phyloP scores from a whole-genome alignment of 768 basidiomycete species.

The Lyophyllum semitale region DNA sequence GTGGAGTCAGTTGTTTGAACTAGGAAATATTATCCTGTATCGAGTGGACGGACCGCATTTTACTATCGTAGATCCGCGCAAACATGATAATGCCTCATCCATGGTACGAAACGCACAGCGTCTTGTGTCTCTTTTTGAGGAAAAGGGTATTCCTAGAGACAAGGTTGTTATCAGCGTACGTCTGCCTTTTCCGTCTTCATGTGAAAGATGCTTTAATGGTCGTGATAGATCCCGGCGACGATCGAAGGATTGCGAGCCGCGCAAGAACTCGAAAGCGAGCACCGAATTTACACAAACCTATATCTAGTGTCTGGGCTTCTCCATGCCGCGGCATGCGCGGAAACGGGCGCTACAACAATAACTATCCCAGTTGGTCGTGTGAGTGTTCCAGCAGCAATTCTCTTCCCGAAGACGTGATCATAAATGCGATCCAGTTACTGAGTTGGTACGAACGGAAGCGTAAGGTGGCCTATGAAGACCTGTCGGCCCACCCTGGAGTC shows the following conservation, averaged over 20 bases:
- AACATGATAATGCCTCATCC: conserved; percentile 31
- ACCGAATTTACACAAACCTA: conserved; percentile 52
- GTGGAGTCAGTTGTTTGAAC: conserved; percentile 47
- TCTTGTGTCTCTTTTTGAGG: conserved; percentile 41
- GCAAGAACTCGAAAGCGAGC: conserved; percentile 32
- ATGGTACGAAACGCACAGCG: conserved; percentile 46
- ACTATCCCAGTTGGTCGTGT: conserved; percentile 54
- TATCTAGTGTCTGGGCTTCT: conserved; percentile 51
- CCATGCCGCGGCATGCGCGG: conserved; percentile 58
- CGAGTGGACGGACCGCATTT: conserved; percentile 49
- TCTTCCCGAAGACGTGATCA: neutral
- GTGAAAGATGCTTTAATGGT: neutral
- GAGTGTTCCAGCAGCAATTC: conserved; percentile 22
- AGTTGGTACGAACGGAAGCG: conserved; percentile 40
- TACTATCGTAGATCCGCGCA: conserved; percentile 52
- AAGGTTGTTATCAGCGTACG: conserved; percentile 54
- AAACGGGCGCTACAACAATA: conserved; percentile 48
- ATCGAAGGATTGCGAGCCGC: conserved; percentile 54
- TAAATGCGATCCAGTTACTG: conserved; percentile 35
- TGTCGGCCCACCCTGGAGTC: conserved; percentile 42
- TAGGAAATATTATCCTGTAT: conserved; percentile 45
- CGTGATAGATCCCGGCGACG: conserved; percentile 58
- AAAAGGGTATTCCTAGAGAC: conserved; percentile 36
- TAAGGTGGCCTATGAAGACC: conserved; percentile 19
- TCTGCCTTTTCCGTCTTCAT: conserved; percentile 5